Percentiles rank a stretch among this genome's conserved stretches.
phyloP scores from a whole-genome alignment of 1,284 basidiomycete species.

The Apiotrichum laibachii region DNA sequence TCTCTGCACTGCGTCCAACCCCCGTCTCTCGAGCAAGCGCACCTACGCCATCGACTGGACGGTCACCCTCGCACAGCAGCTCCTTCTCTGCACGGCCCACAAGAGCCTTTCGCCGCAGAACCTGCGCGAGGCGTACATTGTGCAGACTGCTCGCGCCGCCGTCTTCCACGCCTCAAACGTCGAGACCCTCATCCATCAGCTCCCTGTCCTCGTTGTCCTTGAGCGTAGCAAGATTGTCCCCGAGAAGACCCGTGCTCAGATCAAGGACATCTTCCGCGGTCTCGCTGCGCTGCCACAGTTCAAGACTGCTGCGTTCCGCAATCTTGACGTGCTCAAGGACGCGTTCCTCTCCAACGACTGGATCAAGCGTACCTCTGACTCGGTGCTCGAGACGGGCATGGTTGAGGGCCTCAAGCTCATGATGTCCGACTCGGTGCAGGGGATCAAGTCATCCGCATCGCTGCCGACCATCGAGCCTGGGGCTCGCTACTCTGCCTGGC shows the following conservation, averaged over 20 bases:
- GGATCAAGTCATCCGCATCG: slow-evolving; percentile 18
- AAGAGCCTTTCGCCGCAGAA: slow-evolving; percentile 34
- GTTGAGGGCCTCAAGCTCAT: slow-evolving; percentile 47
- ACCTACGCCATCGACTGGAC: slow-evolving; percentile 31
- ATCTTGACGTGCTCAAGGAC: slow-evolving; percentile 47
- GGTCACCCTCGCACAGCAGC: slow-evolving; percentile 36
- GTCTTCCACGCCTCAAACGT: slow-evolving; percentile 35
- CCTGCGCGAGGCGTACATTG: slow-evolving; percentile 36
- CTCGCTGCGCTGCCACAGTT: slow-evolving; percentile 43
- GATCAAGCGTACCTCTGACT: slow-evolving; percentile 36
- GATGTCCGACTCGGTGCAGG: slow-evolving; percentile 43
- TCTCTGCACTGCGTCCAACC: slow-evolving; percentile 22
- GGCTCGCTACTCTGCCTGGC: slow-evolving; percentile 42
- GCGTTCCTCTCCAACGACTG: slow-evolving; percentile 47
- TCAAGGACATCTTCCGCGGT: slow-evolving; percentile 28
- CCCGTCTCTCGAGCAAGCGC: slow-evolving; percentile 31
- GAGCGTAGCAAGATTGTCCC: slow-evolving; percentile 27
- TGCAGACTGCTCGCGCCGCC: slow-evolving; percentile 36
- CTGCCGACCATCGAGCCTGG: slow-evolving; percentile 30
- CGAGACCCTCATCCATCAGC: slow-evolving; percentile 36
- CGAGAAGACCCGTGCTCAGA: slow-evolving; percentile 25
- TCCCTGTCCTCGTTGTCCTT: slow-evolving; percentile 43
- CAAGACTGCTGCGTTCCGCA: slow-evolving; percentile 48
- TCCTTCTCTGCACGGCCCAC: slow-evolving; percentile 36
- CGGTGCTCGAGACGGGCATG: slow-evolving; percentile 43